Percentiles rank a stretch among this genome's conserved stretches.
Evolutionary conservation across 1,284 basidiomycete species (phyloP).

Genomic region (Rugosomyces carneus): DNA sequence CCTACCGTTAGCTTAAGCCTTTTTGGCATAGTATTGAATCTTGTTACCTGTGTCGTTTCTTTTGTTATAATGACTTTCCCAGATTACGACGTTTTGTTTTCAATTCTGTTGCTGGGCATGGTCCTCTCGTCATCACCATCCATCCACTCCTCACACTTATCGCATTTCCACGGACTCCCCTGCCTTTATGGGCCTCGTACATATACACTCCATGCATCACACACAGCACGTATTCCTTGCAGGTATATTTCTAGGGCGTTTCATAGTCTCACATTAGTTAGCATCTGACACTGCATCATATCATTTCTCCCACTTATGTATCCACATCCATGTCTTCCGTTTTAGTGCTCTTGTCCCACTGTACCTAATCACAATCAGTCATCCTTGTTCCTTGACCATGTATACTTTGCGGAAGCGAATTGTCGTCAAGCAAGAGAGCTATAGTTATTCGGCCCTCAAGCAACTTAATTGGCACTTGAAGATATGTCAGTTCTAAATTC

Average conservation of each 20-base stretch:
- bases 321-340: not conserved
- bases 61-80: not conserved
- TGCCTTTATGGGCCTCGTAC: not conserved
- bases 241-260: not conserved
- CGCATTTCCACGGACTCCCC: not conserved
- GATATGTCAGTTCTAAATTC: not conserved
- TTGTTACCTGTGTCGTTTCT: not conserved
- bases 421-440: not conserved
- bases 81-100: too few species aligned
- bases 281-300: constrained; percentile 12
- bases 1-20: constrained; percentile 2
- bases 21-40: not conserved
- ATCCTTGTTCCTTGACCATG: not conserved
- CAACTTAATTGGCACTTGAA: not conserved
- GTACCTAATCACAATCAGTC: not conserved
- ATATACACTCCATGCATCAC: constrained; percentile 1
- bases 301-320: not conserved
- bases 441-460: not conserved
- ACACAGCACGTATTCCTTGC: constrained; percentile 3
- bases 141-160: not conserved
- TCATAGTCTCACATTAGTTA: constrained; percentile 7
- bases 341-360: not conserved
- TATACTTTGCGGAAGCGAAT: not conserved
- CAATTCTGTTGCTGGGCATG: too few species aligned
- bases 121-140: not conserved